Percentiles rank a stretch among this genome's conserved stretches.
Conservation (phyloP, 2,329 filamentous ascomycete genomes). For the Diplodia intermedia region DNA sequence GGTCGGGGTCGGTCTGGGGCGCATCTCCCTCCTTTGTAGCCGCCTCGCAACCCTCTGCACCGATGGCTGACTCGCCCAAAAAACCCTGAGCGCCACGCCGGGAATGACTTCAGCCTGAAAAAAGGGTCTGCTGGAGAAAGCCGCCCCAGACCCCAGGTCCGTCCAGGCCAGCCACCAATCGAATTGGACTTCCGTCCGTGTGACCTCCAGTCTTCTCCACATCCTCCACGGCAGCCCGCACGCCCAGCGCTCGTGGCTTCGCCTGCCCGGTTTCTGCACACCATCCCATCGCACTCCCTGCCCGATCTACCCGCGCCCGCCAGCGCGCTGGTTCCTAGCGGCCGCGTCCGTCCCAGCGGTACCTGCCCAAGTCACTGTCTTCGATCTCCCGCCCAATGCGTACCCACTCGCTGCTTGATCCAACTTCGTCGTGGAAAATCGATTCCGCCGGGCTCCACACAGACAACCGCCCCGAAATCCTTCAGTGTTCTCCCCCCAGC, state of each 20-base stretch:
- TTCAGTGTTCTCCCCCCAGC: neutral
- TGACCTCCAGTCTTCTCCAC: conserved; percentile 24
- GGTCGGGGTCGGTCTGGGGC: conserved; percentile 27
- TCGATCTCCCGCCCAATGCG: conserved; percentile 12
- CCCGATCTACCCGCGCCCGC: conserved; percentile 7
- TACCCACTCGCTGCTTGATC: conserved; percentile 27
- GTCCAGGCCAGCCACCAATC: conserved; percentile 7
- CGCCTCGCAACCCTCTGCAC: conserved; percentile 26
- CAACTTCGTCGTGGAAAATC: conserved; percentile 18
- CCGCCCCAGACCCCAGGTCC: conserved; percentile 7
- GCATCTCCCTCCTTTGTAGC: conserved; percentile 23
- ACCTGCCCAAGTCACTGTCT: conserved; percentile 1
- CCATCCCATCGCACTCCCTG: neutral
- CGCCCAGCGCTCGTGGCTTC: neutral
- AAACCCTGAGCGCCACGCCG: conserved; percentile 13
- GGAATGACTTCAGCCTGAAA: conserved; percentile 24
- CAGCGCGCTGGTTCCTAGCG: neutral
- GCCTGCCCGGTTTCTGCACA: conserved; percentile 11
- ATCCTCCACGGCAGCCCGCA: neutral
- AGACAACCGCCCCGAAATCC: conserved; percentile 2
- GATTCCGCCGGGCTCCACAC: conserved; percentile 20
- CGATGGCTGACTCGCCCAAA: conserved; percentile 25
- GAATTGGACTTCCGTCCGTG: conserved; percentile 10
- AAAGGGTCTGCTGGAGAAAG: conserved; percentile 6
- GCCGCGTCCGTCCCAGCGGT: conserved; percentile 7